Percentiles rank a stretch among this genome's conserved stretches.
Conservation (phyloP, 1,139 yeast species). For the Yamadazyma kanchanaburiensis region DNA sequence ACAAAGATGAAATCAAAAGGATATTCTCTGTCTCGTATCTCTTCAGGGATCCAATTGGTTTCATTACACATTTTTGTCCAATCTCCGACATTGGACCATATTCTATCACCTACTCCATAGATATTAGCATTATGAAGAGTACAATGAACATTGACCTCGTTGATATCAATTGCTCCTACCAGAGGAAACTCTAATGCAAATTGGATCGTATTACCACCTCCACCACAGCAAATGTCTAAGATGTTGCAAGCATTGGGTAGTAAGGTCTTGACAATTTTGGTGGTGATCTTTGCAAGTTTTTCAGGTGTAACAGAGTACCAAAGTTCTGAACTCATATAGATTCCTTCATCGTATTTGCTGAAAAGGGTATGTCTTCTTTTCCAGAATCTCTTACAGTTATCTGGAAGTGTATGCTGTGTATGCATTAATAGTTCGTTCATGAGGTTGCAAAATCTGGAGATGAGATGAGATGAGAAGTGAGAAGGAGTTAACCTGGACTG, state of each 20-base stretch:
- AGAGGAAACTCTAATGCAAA: conserved; percentile 58
- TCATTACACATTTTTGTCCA: conserved; percentile 45
- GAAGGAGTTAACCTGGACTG: too few species aligned
- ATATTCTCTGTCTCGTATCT: conserved; percentile 12
- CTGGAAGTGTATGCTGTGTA: conserved; percentile 38
- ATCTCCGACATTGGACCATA: conserved; percentile 51
- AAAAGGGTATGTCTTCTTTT: conserved; percentile 56
- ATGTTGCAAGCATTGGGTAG: conserved; percentile 42
- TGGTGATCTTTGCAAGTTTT: conserved; percentile 58
- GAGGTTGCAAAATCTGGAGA: too few species aligned
- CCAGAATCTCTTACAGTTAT: conserved; percentile 55
- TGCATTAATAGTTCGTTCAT: conserved; percentile 35
- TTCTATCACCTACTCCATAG: conserved; percentile 54
- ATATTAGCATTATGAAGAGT: conserved; percentile 70
- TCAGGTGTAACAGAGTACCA: conserved; percentile 97
- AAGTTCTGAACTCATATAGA: conserved; percentile 68
- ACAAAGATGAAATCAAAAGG: conserved; percentile 67
- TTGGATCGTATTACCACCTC: conserved; percentile 91
- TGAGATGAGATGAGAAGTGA: not conserved
- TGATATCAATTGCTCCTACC: conserved; percentile 68
- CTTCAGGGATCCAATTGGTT: conserved; percentile 29
- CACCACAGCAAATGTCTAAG: conserved; percentile 87
- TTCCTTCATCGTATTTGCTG: conserved; percentile 62
- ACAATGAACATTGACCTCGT: conserved; percentile 58
- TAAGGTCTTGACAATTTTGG: conserved; percentile 45